Percentiles rank a stretch among this genome's conserved stretches.
phyloP scores from a whole-genome alignment of 2,329 filamentous ascomycete species.

The Phyllosticta citriasiana region DNA sequence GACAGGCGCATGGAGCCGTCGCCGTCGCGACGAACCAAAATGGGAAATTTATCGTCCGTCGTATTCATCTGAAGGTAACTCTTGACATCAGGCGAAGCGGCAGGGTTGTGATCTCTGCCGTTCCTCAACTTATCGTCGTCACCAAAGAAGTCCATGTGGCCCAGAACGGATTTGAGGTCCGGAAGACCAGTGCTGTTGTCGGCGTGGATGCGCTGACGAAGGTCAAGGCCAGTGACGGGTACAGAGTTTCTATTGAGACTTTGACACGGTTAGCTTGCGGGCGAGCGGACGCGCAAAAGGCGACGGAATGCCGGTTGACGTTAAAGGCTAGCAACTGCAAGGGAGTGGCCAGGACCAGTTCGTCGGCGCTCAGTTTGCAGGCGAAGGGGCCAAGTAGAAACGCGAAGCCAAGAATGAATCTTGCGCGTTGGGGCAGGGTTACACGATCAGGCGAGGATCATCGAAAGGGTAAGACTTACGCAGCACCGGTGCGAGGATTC shows the following conservation, averaged over 20 bases:
- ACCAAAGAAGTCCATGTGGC: slow-evolving; percentile 79
- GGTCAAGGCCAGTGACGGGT: slow-evolving; percentile 64
- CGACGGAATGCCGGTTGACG: slow-evolving; percentile 16
- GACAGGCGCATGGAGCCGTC: slow-evolving; percentile 55
- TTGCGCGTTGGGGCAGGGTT: background rate
- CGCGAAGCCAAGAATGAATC: slow-evolving; percentile 5
- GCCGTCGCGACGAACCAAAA: slow-evolving; percentile 56
- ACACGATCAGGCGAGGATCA: background rate
- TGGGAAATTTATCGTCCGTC: slow-evolving; percentile 78
- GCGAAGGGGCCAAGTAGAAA: slow-evolving; percentile 4
- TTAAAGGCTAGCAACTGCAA: slow-evolving; percentile 5
- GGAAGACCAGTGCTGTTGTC: slow-evolving; percentile 26
- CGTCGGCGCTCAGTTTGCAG: background rate
- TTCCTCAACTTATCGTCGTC: slow-evolving; percentile 50
- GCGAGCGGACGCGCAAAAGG: slow-evolving; percentile 12
- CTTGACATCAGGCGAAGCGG: slow-evolving; percentile 55
- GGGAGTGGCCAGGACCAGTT: slow-evolving; percentile 2
- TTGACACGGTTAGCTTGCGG: slow-evolving; percentile 17
- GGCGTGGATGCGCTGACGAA: slow-evolving; percentile 42
- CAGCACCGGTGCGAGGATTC: slow-evolving; percentile 45
- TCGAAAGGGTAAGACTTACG: slow-evolving; percentile 52
- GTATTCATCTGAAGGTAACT: slow-evolving; percentile 62
- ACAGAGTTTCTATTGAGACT: slow-evolving; percentile 89
- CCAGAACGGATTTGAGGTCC: slow-evolving; percentile 46
- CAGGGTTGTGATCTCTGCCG: slow-evolving; percentile 37